Evolutionary conservation across 2,329 filamentous ascomycete species (phyloP).

Genomic region (Colletotrichum endophyticum): DNA sequence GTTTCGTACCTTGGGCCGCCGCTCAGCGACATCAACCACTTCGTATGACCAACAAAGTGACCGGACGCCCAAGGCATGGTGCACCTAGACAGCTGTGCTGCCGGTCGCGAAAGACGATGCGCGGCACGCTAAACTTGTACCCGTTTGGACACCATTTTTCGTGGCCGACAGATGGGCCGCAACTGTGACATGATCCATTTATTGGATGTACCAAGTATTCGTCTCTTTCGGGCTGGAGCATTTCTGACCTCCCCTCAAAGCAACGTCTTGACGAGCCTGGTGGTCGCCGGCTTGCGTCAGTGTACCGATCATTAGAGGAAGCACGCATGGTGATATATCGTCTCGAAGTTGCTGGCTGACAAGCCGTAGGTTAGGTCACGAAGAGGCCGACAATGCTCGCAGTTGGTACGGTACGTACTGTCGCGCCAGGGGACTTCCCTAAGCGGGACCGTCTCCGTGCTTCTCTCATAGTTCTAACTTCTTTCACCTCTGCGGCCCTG

Average conservation of each 20-base stretch:
- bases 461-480: neutral
- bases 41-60: neutral
- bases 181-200: neutral
- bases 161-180: neutral
- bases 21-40: neutral
- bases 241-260: neutral
- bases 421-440: neutral
- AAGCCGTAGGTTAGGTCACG: neutral
- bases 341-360: neutral
- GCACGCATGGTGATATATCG: neutral
- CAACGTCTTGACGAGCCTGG: neutral
- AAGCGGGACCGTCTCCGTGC: conserved; percentile 9
- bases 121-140: neutral
- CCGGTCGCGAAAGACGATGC: neutral
- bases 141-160: neutral
- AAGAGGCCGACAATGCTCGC: neutral
- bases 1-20: conserved; percentile 18
- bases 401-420: neutral
- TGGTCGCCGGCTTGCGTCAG: neutral
- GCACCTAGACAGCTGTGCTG: neutral
- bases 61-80: neutral
- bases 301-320: neutral
- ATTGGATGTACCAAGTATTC: neutral
- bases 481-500: neutral
- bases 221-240: neutral